Evolutionary conservation across 1,284 basidiomycete species (phyloP).

Genomic region (Sporisorium reilianum): DNA sequence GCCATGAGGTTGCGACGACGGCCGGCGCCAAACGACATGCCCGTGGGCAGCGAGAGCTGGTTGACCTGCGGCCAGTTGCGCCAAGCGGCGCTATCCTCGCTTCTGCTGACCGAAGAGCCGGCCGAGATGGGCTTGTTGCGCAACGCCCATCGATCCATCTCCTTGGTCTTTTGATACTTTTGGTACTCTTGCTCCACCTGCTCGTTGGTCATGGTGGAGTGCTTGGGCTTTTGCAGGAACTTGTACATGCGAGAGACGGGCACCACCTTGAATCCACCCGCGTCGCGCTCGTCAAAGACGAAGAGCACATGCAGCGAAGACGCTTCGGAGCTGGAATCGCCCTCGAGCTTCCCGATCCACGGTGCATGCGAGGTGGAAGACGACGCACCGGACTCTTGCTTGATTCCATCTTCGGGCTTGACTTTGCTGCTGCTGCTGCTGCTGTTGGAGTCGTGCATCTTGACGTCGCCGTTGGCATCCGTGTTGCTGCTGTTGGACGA

Average conservation of each 20-base stretch:
- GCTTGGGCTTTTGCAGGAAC: conserved; percentile 65
- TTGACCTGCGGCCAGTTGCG: conserved; percentile 48
- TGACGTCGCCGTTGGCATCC: conserved; percentile 38
- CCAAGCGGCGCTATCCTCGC: conserved; percentile 46
- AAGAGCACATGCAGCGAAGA: conserved; percentile 67
- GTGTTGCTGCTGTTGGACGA: conserved; percentile 3
- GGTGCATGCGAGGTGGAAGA: conserved; percentile 59
- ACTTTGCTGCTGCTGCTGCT: conserved; percentile 12
- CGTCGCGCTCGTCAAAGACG: conserved; percentile 65
- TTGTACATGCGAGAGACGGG: conserved; percentile 67
- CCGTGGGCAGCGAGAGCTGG: conserved; percentile 46
- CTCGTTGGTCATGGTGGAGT: conserved; percentile 56
- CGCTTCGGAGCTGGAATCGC: conserved; percentile 59
- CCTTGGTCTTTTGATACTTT: conserved; percentile 55
- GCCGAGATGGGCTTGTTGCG: conserved; percentile 45
- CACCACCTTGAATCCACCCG: conserved; percentile 67
- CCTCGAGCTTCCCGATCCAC: conserved; percentile 68
- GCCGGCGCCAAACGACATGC: conserved; percentile 45
- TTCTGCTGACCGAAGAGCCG: conserved; percentile 19
- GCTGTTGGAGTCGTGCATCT: conserved; percentile 17
- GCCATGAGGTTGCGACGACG: conserved; percentile 55
- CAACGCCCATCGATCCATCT: conserved; percentile 55
- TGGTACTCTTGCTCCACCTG: conserved; percentile 59
- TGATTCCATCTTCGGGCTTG: conserved; percentile 32
- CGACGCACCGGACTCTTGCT: conserved; percentile 32